Base-by-base conservation (phyloP, 2,329 filamentous ascomycete species). In the Hymenoscyphus fructigenus region DNA sequence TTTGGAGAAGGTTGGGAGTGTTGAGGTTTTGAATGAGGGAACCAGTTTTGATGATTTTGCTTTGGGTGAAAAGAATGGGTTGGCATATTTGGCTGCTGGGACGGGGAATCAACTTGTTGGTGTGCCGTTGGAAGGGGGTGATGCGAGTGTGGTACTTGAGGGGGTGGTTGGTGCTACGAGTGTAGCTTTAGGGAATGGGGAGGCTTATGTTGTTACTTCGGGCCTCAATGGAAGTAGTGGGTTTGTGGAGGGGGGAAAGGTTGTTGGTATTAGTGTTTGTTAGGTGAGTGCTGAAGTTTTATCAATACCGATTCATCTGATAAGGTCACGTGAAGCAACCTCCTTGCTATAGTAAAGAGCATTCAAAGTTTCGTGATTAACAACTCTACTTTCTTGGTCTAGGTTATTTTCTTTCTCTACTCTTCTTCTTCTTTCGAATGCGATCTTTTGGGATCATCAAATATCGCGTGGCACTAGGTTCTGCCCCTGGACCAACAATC, bases 41-140 rank as follows among this genome's bases (percentile, higher is more conserved):
- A 59, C 65, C 14, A 15, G 50, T 2, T 34, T 62, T 2, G 70
- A 71, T 59, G 67, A 70, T 62, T 68, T 69, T 36, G 53, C 61
- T 2, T 32, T 69, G 14, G 66, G 67, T 60, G 20, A 9, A 3
- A 34, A 65, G 17, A 59, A 20, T 2, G 65, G 61, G 7, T 28
- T 55, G 15, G 64, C 60, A 20, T 69, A 64, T 60, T 29, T 70
- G 14, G 64, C 69, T 44, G 61, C 50, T 28, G 61, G 59, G 10
- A 29, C 32, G 2, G 23, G 10, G 15, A 66, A 64, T 62, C 32
- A 32, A n/a, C 2, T 71, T 3, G n/a, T 68, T 10, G 50, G 53
- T 9, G 56, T 70, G 1, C 55, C 28, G 10, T 57, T 70, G 4
- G 61, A 55, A 0, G 59, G 64, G 0, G 62, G 66, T 7, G 17